Evolutionary conservation across 2,329 filamentous ascomycete species (phyloP), one percentile per base, ranked within the genome.

Genomic region (Nigrograna mackinnonii): DNA sequence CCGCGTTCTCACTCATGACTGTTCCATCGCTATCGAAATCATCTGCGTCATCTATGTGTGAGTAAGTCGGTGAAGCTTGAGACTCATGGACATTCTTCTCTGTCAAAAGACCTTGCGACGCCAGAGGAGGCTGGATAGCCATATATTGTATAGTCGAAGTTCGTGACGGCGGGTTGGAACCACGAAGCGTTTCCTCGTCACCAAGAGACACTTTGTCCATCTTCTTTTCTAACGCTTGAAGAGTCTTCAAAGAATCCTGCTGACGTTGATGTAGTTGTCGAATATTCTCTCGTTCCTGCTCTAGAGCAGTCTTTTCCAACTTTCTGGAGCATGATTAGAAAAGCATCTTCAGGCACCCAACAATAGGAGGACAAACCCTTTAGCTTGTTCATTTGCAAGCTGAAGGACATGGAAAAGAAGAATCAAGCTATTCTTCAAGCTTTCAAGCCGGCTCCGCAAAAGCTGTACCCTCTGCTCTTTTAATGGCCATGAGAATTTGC

Each of bases 361-460:
- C 24, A 28, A 28, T 9, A 28, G 24, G 24, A 28, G 24, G 24
- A 28, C 24, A 21, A 41, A 50, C 46, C 57, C 57, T 37, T 43
- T 53, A 12, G 50, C 49, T 32, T 60, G 49, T 4, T 35, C 49
- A 34, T 57, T 55, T 4, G 60, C 60, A 18, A 62, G 35, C 14
- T 57, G 53, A 7, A 65, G 33, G 5, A 65, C 58, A 35, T 62
- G 44, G 14, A 65, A 41, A 11, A 65, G 32, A 14, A 65, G 35
- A 18, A 54, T 39, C 12, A 64, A 48, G 22, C 55, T 62, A 19
- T 52, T 57, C 36, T 64, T 61, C 26, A 63, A 30, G 35, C 52
- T 60, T 22, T 63, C 60, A 12, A 65, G 41, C 17, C 57, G 49
- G 20, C 47, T 43, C 13, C 48, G 43, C 19, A 58, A 40, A 5